Base-by-base conservation (phyloP, 805 yeast species). In the Saturnispora dispora region DNA sequence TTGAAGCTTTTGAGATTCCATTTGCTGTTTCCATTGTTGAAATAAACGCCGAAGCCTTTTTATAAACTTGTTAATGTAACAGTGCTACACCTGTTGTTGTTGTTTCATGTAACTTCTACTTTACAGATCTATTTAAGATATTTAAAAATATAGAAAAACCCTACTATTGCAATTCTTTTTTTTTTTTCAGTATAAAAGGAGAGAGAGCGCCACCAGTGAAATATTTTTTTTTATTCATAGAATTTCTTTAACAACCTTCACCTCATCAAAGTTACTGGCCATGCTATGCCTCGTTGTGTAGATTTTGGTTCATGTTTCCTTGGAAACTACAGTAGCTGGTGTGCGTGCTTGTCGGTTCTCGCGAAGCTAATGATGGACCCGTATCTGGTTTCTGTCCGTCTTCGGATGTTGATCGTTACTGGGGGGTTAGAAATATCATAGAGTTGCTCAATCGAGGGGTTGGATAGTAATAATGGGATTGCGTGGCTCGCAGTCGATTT, bases 401-500 rank as follows among this genome's bases (percentile, higher is more conserved):
- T 45, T 28, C 44, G 57, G 57, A 70, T 63, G 62, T 57, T 61
- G 66, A 63, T 63, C 66, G 64, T 55, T 53, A 54, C 55, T 47
- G 49, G 58, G 50, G 52, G 53, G 25, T 49, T 53, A 53, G 49
- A 72, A 66, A 70, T 85, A 78, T 72, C 77, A 77, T 90, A 83
- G 91, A 83, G 76, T 58, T 73, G 88, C 97, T 95, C 96, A 88
- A 96, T 82, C 95, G 96, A 90, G 96, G 82, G 90, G 85, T 85
- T 85, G 84, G 69, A 86, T 76, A 91, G 60, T 58, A 74, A 87
- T 42, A 81, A 55, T 48, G 48, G 11, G 25, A 5, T 15, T 20
- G 46, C 27, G 37, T 22, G 22, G 39, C 45, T 52, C 54, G 52
- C 28, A 46, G 40, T 47, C 30, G 32, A 13, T 52, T n/a, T 33